These are phyloP conservation scores for Mallotus nudiflorus DNA, from an alignment of 345 rosid genomes.

Conservation along the genomic window DNA sequence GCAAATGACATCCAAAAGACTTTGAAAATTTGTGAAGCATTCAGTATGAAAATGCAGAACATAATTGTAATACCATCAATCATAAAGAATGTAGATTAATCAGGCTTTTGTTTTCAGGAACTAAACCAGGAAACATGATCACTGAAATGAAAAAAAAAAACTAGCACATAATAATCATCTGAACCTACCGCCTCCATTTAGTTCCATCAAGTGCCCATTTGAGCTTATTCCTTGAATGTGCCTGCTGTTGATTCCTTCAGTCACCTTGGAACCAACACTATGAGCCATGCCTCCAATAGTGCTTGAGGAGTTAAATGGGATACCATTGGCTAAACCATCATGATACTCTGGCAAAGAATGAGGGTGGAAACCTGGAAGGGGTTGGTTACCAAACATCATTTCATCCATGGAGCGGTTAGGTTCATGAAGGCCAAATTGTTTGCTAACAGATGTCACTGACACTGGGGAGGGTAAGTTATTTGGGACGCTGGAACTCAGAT, in stretches of 20 bases:
- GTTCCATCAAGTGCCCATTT: constrained; percentile 42
- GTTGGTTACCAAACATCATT: constrained; percentile 52
- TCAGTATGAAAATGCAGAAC: neutral
- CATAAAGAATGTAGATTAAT: neutral
- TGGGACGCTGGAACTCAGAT: constrained; percentile 57
- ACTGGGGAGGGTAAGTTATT: constrained; percentile 63
- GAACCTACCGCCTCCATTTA: constrained; percentile 46
- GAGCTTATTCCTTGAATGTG: constrained; percentile 51
- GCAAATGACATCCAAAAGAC: neutral
- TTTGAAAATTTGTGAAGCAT: neutral
- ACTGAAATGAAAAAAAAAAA: constrained; percentile 3
- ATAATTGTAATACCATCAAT: too few species aligned
- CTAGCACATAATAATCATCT: constrained; percentile 14
- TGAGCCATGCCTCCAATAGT: constrained; percentile 38
- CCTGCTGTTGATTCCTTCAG: constrained; percentile 57
- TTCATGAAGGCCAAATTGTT: constrained; percentile 53
- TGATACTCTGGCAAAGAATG: constrained; percentile 79
- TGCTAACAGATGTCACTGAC: constrained; percentile 51
- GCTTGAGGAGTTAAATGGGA: constrained; percentile 53
- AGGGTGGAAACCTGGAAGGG: constrained; percentile 62
- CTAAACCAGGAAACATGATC: neutral
- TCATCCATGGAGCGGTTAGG: constrained; percentile 53
- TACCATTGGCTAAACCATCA: constrained; percentile 57
- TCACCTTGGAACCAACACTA: constrained; percentile 20
- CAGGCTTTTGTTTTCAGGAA: neutral